Percentiles rank a stretch among this genome's conserved stretches.
phyloP scores from a whole-genome alignment of 2,329 filamentous ascomycete species.

The Thelonectria rubi region DNA sequence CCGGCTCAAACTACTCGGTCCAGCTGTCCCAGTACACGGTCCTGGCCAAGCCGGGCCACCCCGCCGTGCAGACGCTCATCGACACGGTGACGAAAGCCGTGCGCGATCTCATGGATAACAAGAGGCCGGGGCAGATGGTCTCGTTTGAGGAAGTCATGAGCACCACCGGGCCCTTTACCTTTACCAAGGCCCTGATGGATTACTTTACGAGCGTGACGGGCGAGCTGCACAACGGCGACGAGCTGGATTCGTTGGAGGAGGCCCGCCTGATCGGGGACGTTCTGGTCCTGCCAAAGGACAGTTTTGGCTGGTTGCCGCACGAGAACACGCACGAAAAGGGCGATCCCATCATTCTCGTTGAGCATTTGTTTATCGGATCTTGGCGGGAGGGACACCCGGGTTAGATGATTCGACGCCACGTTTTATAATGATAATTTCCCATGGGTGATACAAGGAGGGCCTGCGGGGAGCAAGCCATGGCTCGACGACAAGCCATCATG shows the following conservation, averaged over 20 bases:
- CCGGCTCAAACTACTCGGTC: conserved; percentile 73
- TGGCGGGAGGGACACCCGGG: not conserved
- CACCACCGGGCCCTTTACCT: conserved; percentile 45
- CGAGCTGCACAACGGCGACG: conserved; percentile 41
- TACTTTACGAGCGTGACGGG: conserved; percentile 41
- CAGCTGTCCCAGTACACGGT: conserved; percentile 82
- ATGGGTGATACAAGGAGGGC: not conserved
- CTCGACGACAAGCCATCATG: not conserved
- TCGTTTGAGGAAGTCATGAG: conserved; percentile 46
- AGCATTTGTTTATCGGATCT: conserved; percentile 21
- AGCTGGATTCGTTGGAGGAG: conserved; percentile 41
- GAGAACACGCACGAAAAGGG: conserved; percentile 33
- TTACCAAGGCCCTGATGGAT: conserved; percentile 45
- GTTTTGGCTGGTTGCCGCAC: conserved; percentile 36
- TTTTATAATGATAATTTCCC: not conserved
- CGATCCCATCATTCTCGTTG: conserved; percentile 29
- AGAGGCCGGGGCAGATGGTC: conserved; percentile 22
- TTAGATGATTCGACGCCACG: not conserved
- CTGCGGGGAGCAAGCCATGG: not conserved
- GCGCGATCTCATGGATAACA: conserved; percentile 31
- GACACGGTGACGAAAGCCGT: conserved; percentile 64
- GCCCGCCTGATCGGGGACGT: conserved; percentile 47
- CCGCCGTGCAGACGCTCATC: conserved; percentile 72
- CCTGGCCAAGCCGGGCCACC: conserved; percentile 76
- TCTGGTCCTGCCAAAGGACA: conserved; percentile 45